Percentiles rank a stretch among this genome's conserved stretches.
phyloP scores from a whole-genome alignment of 345 rosid species.

The Eucalyptus cloeziana region DNA sequence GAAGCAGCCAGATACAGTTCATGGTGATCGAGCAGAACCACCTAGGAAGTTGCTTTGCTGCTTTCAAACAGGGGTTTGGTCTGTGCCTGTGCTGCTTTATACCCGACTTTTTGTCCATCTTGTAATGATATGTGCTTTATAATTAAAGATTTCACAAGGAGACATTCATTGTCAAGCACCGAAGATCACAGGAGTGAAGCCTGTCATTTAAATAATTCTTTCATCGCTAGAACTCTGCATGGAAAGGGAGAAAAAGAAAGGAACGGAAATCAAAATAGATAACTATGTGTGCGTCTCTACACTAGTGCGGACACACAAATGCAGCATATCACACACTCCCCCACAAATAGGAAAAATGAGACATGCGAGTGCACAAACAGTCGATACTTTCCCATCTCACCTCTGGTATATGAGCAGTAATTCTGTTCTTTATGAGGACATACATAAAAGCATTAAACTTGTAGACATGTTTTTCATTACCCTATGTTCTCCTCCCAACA shows the following conservation, averaged over 20 bases:
- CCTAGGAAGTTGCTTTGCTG: not conserved
- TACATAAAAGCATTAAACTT: not conserved
- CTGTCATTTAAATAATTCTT: conserved; percentile 12
- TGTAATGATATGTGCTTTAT: not conserved
- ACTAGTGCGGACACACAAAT: not conserved
- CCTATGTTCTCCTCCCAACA: not conserved
- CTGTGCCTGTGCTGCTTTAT: not conserved
- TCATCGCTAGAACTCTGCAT: conserved; percentile 28
- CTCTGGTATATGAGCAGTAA: not conserved
- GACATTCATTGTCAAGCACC: not conserved
- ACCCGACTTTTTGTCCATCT: not conserved
- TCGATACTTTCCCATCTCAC: not conserved
- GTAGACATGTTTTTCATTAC: not conserved
- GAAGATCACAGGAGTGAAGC: not conserved
- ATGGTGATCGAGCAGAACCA: not conserved
- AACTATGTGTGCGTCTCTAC: not conserved
- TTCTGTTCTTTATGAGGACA: not conserved
- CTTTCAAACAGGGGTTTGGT: not conserved
- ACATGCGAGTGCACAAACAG: not conserved
- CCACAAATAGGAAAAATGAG: not conserved
- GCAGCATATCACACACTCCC: not conserved
- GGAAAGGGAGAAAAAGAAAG: not conserved
- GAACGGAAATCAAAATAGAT: not conserved
- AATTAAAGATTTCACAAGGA: not conserved
- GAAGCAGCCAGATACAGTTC: not conserved